Evolutionary conservation across 2,329 filamentous ascomycete species (phyloP).

Genomic region (Bipolaris gigantea): DNA sequence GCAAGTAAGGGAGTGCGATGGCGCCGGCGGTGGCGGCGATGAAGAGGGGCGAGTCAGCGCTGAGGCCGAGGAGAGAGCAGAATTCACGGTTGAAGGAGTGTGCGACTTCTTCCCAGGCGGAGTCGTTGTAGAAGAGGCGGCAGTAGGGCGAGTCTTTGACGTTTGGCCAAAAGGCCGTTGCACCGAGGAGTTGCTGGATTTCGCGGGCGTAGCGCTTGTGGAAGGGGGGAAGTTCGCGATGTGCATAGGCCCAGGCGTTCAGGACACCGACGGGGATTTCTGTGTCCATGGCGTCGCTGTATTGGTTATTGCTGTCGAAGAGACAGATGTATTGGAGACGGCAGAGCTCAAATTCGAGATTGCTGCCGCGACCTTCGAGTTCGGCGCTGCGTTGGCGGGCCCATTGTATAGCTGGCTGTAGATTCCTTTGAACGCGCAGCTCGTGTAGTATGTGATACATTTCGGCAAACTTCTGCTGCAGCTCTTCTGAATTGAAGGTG

Average conservation of each 20-base stretch:
- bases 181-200: conserved; percentile 77
- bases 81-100: conserved; percentile 92
- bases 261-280: conserved; percentile 51
- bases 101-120: conserved; percentile 80
- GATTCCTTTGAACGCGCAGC: conserved; percentile 69
- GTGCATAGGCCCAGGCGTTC: conserved; percentile 75
- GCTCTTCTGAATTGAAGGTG: conserved; percentile 63
- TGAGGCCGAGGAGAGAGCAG: conserved; percentile 86
- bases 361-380: conserved; percentile 81
- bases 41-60: conserved; percentile 89
- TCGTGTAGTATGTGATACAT: conserved; percentile 91
- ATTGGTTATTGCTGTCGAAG: conserved; percentile 53
- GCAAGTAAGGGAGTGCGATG: conserved; percentile 83
- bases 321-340: conserved; percentile 88
- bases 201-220: conserved; percentile 73
- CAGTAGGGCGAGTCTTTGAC: conserved; percentile 76
- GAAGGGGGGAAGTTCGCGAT: conserved; percentile 73
- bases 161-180: conserved; percentile 78
- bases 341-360: conserved; percentile 92
- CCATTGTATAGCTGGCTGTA: conserved; percentile 86
- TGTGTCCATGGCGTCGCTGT: conserved; percentile 56
- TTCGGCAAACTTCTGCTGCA: conserved; percentile 79
- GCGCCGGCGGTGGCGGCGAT: conserved; percentile 89
- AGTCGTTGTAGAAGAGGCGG: conserved; percentile 72
- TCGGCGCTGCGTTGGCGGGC: conserved; percentile 69